A percentile compares a stretch with the other conserved stretches of the same genome.
Conservation (phyloP, 192 early-diverging fungal species). For the Podila clonocystis region DNA sequence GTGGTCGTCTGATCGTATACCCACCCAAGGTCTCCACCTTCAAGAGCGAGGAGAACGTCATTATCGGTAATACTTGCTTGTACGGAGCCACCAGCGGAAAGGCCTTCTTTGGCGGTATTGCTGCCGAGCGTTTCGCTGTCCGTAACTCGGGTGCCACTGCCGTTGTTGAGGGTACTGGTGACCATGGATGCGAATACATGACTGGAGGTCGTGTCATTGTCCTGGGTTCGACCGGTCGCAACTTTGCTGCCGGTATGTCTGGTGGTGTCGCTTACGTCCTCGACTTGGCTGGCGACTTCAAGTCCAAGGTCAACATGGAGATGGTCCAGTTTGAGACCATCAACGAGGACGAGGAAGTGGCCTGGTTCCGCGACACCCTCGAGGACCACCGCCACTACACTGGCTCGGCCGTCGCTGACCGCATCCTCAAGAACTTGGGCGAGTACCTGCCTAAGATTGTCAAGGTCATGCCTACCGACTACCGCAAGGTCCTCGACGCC, state of each 20-base stretch:
- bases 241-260: slow-evolving; percentile 99
- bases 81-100: slow-evolving; percentile 96
- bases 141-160: slow-evolving; percentile 98
- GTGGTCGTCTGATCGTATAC: slow-evolving; percentile 90
- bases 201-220: slow-evolving; percentile 95
- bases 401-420: slow-evolving; percentile 79
- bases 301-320: slow-evolving; percentile 85
- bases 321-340: slow-evolving; percentile 91
- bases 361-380: slow-evolving; percentile 79
- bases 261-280: slow-evolving; percentile 97
- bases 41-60: slow-evolving; percentile 88
- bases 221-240: slow-evolving; percentile 89
- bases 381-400: slow-evolving; percentile 86
- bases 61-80: slow-evolving; percentile 97
- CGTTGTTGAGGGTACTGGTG: slow-evolving; percentile 96
- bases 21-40: slow-evolving; percentile 85
- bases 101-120: slow-evolving; percentile 93
- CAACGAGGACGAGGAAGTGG: slow-evolving; percentile 78
- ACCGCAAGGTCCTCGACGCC: slow-evolving; percentile 80
- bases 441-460: slow-evolving; percentile 82
- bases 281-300: slow-evolving; percentile 73
- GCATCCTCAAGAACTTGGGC: slow-evolving; percentile 76
- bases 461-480: slow-evolving; percentile 95
- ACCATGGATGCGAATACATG: slow-evolving; percentile 99
- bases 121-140: slow-evolving; percentile 97